These are phyloP conservation scores for Fragilariopsis cylindrus DNA, from an alignment of 108 stramenopile species.

Conservation along the genomic window DNA sequence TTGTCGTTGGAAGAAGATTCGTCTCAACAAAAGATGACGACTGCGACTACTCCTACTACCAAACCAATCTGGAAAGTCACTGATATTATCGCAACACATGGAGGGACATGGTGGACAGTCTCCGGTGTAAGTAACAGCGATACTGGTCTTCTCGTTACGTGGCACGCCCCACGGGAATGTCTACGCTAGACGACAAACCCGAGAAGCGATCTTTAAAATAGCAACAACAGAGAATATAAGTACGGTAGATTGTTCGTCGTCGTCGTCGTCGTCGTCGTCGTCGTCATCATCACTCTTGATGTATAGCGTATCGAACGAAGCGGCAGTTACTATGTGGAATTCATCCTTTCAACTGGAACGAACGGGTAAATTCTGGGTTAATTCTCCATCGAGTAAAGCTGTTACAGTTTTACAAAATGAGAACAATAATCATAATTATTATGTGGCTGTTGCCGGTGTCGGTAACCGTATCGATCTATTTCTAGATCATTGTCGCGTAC, in stretches of 20 bases:
- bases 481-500: slow-evolving; percentile 18
- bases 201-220: slow-evolving; percentile 5
- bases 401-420: not conserved
- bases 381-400: slow-evolving; percentile 14
- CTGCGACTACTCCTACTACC: not conserved
- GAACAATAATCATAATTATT: not conserved
- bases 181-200: slow-evolving; percentile 9
- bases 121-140: not conserved
- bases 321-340: slow-evolving; percentile 8
- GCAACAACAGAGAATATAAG: not conserved
- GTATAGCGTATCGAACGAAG: slow-evolving; percentile 12
- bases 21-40: not conserved
- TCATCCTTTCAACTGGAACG: slow-evolving; percentile 2
- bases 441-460: slow-evolving; percentile 16
- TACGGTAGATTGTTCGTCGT: no score
- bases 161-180: slow-evolving; percentile 17
- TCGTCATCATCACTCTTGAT: not conserved
- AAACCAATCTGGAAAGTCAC: not conserved
- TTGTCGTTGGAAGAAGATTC: slow-evolving; percentile 6
- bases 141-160: slow-evolving; percentile 9
- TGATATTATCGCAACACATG: not conserved
- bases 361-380: slow-evolving; percentile 9
- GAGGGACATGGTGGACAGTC: slow-evolving; percentile 10
- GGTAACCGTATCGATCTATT: slow-evolving; percentile 11
- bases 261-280: no score